phyloP scores from a whole-genome alignment of 257 asterid genomes.

The Primulina eburnea region DNA sequence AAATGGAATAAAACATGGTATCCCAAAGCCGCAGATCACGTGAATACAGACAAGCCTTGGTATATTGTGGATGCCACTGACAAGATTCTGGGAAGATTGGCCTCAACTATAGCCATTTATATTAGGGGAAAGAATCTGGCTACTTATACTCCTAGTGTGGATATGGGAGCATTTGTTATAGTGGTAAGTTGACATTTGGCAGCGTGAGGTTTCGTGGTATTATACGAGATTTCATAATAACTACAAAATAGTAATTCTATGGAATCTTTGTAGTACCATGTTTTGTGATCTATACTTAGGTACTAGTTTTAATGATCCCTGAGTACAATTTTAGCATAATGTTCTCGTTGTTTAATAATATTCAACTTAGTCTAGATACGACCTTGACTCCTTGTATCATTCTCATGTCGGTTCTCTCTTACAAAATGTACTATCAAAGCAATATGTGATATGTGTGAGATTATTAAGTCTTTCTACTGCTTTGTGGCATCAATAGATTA shows the following conservation, averaged over 20 bases:
- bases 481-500: constrained; percentile 44
- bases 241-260: too few species aligned
- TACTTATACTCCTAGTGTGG: constrained; percentile 92
- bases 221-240: neutral
- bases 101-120: constrained; percentile 81
- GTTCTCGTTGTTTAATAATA: neutral
- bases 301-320: neutral
- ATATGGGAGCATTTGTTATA: constrained; percentile 94
- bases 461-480: constrained; percentile 2
- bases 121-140: constrained; percentile 92
- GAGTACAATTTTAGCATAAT: neutral
- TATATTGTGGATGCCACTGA: constrained; percentile 87
- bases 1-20: constrained; percentile 95
- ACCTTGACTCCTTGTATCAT: neutral
- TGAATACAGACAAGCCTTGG: constrained; percentile 81
- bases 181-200: constrained; percentile 49
- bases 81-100: constrained; percentile 87
- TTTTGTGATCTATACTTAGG: too few species aligned
- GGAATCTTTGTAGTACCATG: neutral
- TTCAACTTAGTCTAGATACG: constrained; percentile 2
- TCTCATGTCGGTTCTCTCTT: constrained; percentile 4
- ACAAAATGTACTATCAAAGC: neutral
- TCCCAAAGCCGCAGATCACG: constrained; percentile 88
- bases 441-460: neutral
- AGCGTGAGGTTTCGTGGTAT: neutral